Percentiles rank a stretch among this genome's conserved stretches.
These are phyloP conservation scores for Metarhizium sp. DNA, from an alignment of 2,329 filamentous ascomycete species.

Conservation along the genomic window DNA sequence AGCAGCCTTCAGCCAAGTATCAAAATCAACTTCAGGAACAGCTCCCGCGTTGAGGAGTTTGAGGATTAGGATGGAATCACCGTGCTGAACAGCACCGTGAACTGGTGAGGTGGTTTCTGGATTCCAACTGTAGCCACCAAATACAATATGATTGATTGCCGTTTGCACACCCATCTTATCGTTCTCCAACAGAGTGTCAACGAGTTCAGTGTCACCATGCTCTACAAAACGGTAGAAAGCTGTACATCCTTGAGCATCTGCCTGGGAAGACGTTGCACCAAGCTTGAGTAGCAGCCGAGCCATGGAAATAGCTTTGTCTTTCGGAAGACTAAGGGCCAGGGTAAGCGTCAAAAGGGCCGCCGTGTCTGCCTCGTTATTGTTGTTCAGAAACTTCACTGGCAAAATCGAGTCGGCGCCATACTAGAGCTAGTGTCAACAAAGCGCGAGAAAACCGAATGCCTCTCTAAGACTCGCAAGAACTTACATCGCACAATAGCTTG, in stretches of 20 bases:
- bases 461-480: constrained; percentile 7
- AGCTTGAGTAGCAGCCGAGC: constrained; percentile 54
- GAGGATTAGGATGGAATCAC: constrained; percentile 42
- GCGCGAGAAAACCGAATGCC: background rate
- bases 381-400: constrained; percentile 57
- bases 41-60: constrained; percentile 58
- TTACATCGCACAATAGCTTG: constrained; percentile 53
- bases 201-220: constrained; percentile 34
- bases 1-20: constrained; percentile 51
- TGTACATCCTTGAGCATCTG: constrained; percentile 54
- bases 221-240: constrained; percentile 56
- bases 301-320: constrained; percentile 56
- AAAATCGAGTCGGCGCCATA: constrained; percentile 72
- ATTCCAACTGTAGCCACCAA: constrained; percentile 25
- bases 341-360: constrained; percentile 60
- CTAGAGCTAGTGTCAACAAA: constrained; percentile 17
- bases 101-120: constrained; percentile 38
- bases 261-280: constrained; percentile 65
- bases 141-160: constrained; percentile 56
- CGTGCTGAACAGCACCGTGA: constrained; percentile 45
- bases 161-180: constrained; percentile 53
- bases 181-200: constrained; percentile 41
- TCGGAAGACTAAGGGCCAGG: constrained; percentile 55
- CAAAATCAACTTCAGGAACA: constrained; percentile 48
- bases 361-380: constrained; percentile 33